Percentiles rank a stretch among this genome's conserved stretches.
Conservation (phyloP, 805 yeast species). For the Metschnikowia chrysomelidarum region DNA sequence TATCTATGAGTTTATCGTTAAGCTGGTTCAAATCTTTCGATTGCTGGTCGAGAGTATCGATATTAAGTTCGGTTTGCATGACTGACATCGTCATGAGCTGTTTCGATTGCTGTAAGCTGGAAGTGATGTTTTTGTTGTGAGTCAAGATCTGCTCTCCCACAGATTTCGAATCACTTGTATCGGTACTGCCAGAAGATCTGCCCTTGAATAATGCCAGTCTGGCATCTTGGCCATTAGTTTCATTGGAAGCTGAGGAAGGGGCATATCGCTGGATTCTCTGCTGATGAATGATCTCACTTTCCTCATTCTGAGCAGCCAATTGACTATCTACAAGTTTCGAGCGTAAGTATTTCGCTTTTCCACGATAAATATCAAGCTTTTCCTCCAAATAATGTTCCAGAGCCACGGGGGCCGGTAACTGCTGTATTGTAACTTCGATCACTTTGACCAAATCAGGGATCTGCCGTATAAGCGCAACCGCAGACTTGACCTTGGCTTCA, state of each 20-base stretch:
- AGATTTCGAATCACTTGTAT: constrained; percentile 15
- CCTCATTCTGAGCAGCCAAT: constrained; percentile 24
- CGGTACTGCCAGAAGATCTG: constrained; percentile 1
- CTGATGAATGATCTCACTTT: constrained; percentile 29
- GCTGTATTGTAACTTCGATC: constrained; percentile 12
- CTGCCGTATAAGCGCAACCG: constrained; percentile 19
- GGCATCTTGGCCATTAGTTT: constrained; percentile 1
- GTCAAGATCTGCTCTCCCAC: constrained; percentile 42
- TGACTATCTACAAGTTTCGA: constrained; percentile 29
- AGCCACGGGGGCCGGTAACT: constrained; percentile 3
- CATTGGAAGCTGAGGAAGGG: neutral
- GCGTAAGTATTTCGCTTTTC: constrained; percentile 23
- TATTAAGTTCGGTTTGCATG: constrained; percentile 50
- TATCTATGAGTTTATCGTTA: constrained; percentile 40
- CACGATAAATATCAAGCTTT: constrained; percentile 20
- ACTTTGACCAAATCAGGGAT: constrained; percentile 21
- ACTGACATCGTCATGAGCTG: constrained; percentile 49
- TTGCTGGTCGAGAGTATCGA: constrained; percentile 48
- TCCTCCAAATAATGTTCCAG: constrained; percentile 6
- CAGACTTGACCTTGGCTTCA: constrained; percentile 17
- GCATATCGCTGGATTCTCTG: constrained; percentile 29
- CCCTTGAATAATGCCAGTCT: constrained; percentile 14
- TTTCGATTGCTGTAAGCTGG: constrained; percentile 46
- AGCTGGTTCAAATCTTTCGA: constrained; percentile 39
- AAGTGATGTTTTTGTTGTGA: constrained; percentile 47